phyloP scores from a whole-genome alignment of 2,329 filamentous ascomycete species.

The Xylariaceae sp. region DNA sequence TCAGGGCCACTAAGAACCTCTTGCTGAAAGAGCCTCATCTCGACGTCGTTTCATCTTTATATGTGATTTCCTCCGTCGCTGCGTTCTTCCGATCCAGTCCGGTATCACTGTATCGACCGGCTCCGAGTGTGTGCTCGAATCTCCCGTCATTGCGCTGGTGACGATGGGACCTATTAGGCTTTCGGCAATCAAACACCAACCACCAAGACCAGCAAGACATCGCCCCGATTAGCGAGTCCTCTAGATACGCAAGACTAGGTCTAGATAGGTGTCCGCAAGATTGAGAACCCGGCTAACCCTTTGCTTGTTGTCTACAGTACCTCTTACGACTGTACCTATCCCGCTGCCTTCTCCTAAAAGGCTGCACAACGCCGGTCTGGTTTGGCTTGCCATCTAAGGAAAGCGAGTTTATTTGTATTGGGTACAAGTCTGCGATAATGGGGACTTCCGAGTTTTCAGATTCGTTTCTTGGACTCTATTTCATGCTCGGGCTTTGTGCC shows the following conservation, averaged over 20 bases:
- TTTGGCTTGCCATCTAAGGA: constrained; percentile 6
- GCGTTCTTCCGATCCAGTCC: constrained; percentile 18
- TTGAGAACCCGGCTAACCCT: constrained; percentile 11
- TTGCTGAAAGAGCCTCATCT: constrained; percentile 31
- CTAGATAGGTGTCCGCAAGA: constrained; percentile 4
- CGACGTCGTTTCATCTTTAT: constrained; percentile 27
- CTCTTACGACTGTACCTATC: background rate
- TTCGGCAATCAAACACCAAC: constrained; percentile 14
- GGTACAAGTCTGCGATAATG: constrained; percentile 20
- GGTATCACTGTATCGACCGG: constrained; percentile 12
- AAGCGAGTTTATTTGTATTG: constrained; percentile 23
- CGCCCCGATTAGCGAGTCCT: constrained; percentile 19
- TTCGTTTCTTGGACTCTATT: constrained; percentile 1
- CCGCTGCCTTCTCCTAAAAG: constrained; percentile 9
- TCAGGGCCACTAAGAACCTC: constrained; percentile 30
- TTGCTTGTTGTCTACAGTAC: background rate
- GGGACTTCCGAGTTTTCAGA: constrained; percentile 23
- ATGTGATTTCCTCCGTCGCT: constrained; percentile 17
- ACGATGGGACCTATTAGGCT: constrained; percentile 16
- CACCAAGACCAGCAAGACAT: constrained; percentile 3
- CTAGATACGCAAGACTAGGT: background rate
- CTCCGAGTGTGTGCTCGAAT: constrained; percentile 9
- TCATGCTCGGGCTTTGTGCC: constrained; percentile 11
- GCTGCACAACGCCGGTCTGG: constrained; percentile 15
- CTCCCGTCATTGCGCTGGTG: constrained; percentile 12